These are phyloP conservation scores for Oryza australiensis DNA, from an alignment of 176 grass and related monocot species.

Conservation along the genomic window DNA sequence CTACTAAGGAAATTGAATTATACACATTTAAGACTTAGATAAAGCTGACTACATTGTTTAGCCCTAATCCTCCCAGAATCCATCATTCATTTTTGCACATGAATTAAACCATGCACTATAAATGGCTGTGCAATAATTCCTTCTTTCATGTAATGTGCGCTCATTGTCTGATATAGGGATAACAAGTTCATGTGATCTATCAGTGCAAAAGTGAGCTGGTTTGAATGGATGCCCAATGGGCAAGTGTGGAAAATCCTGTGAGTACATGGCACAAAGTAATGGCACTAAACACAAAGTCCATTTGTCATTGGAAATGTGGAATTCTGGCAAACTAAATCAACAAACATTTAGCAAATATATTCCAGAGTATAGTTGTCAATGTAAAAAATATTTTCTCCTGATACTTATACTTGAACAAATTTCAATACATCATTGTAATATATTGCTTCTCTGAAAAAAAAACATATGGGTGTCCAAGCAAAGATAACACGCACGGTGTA, in stretches of 20 bases:
- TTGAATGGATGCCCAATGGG: neutral
- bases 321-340: constrained; percentile 15
- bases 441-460: constrained; percentile 1
- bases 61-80: constrained; percentile 15
- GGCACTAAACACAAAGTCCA: neutral
- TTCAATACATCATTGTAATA: constrained; percentile 28
- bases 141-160: neutral
- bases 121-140: neutral
- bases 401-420: constrained; percentile 29
- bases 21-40: constrained; percentile 10
- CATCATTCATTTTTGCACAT: constrained; percentile 2
- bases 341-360: constrained; percentile 18
- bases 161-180: constrained; percentile 5
- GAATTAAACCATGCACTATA: constrained; percentile 1
- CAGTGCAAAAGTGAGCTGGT: neutral
- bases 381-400: constrained; percentile 3
- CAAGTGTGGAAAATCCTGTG: neutral
- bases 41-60: constrained; percentile 25
- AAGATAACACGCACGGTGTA: constrained; percentile 67
- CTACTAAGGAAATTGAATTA: constrained; percentile 17
- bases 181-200: constrained; percentile 19
- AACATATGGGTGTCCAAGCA: constrained; percentile 12
- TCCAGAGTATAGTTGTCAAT: constrained; percentile 1
- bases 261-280: constrained; percentile 9
- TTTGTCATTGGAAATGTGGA: neutral